Evolutionary conservation across 2,329 filamentous ascomycete genomes (phyloP).

Genomic region (Claviceps sp.): DNA sequence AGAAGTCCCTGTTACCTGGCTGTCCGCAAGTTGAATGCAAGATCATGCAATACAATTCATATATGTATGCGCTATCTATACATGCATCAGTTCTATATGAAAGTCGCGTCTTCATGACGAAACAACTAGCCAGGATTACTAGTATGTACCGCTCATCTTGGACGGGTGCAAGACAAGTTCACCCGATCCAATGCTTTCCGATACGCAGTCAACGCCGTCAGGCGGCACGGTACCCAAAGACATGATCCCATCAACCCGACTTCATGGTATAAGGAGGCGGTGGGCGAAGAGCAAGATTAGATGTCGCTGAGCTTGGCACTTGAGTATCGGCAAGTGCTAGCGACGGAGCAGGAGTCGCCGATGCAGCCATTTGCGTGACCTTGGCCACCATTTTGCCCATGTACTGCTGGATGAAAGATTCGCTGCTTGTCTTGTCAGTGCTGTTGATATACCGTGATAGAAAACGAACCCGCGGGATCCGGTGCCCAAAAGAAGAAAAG

Average conservation of each 20-base stretch:
- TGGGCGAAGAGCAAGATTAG: constrained; percentile 3
- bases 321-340: constrained; percentile 2
- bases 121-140: background rate
- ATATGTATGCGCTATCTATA: background rate
- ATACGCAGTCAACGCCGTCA: no score
- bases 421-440: constrained; percentile 28
- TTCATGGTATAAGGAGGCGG: constrained; percentile 13
- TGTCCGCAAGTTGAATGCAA: background rate
- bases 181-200: background rate
- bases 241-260: constrained; percentile 4
- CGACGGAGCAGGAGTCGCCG: background rate
- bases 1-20: background rate
- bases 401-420: constrained; percentile 67
- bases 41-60: background rate
- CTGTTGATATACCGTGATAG: background rate
- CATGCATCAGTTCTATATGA: background rate
- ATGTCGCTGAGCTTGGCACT: constrained; percentile 4
- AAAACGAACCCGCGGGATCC: background rate
- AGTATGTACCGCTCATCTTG: background rate
- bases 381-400: constrained; percentile 55
- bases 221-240: constrained; percentile 6
- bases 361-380: constrained; percentile 23
- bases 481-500: background rate
- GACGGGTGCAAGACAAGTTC: background rate
- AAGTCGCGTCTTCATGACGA: background rate